Conservation (phyloP, 2,329 filamentous ascomycete species). For the Xylaria sp. region DNA sequence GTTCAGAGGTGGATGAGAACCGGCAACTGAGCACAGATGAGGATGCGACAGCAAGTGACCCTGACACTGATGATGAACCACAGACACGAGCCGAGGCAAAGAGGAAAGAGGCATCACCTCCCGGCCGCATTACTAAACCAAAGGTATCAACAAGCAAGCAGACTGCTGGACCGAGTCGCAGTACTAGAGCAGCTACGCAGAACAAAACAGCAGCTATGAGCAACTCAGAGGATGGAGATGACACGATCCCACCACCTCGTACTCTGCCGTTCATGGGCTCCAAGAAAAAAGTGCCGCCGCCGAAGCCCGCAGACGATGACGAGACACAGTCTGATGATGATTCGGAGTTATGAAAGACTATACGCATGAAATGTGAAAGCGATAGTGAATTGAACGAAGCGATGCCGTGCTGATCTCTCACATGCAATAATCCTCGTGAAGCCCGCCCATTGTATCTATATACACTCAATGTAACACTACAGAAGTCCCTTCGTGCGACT, state of each 20-base stretch:
- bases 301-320: slow-evolving; percentile 44
- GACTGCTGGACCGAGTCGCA: slow-evolving; percentile 11
- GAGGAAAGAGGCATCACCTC: slow-evolving; percentile 6
- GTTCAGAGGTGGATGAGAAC: slow-evolving; percentile 46
- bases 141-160: slow-evolving; percentile 24
- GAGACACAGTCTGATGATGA: slow-evolving; percentile 64
- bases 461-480: neutral
- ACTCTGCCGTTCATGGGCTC: slow-evolving; percentile 52
- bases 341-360: slow-evolving; percentile 50
- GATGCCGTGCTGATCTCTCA: neutral
- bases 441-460: neutral
- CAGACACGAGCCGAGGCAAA: slow-evolving; percentile 22
- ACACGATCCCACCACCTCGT: slow-evolving; percentile 38
- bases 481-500: neutral
- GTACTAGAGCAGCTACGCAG: slow-evolving; percentile 15
- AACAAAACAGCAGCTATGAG: slow-evolving; percentile 8
- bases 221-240: slow-evolving; percentile 31
- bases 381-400: slow-evolving; percentile 16
- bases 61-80: slow-evolving; percentile 44
- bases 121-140: slow-evolving; percentile 16
- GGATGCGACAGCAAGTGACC: slow-evolving; percentile 49
- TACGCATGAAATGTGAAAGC: slow-evolving; percentile 8
- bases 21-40: slow-evolving; percentile 47
- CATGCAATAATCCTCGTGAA: neutral
- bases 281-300: slow-evolving; percentile 38